A percentile compares a stretch with the other conserved stretches of the same genome.
These are phyloP conservation scores for Colletotrichum tabaci DNA, from an alignment of 2,329 filamentous ascomycete genomes.

Conservation along the genomic window DNA sequence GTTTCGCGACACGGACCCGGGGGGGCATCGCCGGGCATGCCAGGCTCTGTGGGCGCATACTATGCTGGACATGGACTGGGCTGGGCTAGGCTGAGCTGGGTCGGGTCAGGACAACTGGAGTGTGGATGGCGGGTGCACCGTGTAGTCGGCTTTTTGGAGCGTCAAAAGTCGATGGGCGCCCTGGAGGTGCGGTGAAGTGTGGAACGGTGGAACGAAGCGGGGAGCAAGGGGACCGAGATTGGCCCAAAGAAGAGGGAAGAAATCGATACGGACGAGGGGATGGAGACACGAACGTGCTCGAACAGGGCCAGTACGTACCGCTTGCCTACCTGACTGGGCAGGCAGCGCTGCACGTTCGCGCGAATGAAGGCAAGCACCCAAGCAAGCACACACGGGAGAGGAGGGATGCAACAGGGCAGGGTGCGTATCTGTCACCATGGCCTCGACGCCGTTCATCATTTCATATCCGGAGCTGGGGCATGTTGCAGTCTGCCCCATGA, in stretches of 20 bases:
- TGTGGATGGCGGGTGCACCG: slow-evolving; percentile 7
- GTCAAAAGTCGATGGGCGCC: slow-evolving; percentile 10
- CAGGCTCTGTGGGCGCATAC: slow-evolving; percentile 25
- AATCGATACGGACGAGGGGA: slow-evolving; percentile 35
- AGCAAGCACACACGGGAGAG: slow-evolving; percentile 19
- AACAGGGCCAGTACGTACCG: slow-evolving; percentile 26
- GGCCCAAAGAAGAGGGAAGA: slow-evolving; percentile 38
- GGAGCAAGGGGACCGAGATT: slow-evolving; percentile 39
- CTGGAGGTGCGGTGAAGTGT: slow-evolving; percentile 8
- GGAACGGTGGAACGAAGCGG: slow-evolving; percentile 34
- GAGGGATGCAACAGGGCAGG: not conserved
- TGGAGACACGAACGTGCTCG: slow-evolving; percentile 30
- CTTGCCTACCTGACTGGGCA: slow-evolving; percentile 31
- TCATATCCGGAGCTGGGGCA: not conserved
- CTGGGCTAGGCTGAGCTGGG: slow-evolving; percentile 23
- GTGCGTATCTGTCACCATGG: slow-evolving; percentile 4
- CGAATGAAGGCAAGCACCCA: slow-evolving; percentile 30
- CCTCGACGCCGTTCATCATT: slow-evolving; percentile 7
- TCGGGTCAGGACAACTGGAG: slow-evolving; percentile 6
- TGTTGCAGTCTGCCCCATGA: not conserved
- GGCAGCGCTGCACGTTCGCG: slow-evolving; percentile 27
- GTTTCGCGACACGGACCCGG: slow-evolving; percentile 28
- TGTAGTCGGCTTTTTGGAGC: not conserved
- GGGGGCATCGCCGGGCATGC: slow-evolving; percentile 29
- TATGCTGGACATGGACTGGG: slow-evolving; percentile 25